phyloP scores from a whole-genome alignment of 2,329 filamentous ascomycete genomes.

The Tolypocladium tundrense region DNA sequence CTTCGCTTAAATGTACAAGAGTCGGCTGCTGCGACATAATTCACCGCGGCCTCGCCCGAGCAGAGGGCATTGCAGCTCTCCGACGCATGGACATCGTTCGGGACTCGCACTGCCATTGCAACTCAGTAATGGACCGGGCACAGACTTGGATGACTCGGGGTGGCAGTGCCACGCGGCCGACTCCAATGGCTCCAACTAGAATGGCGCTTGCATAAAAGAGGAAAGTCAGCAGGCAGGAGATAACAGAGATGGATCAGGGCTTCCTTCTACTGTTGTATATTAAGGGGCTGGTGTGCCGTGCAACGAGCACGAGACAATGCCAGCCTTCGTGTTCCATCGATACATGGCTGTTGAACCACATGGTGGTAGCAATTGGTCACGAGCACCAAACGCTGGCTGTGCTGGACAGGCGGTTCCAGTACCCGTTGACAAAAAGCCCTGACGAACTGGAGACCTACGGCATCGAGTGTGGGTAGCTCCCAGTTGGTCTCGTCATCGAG shows the following conservation, averaged over 20 bases:
- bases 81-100: too few species aligned
- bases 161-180: not conserved
- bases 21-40: too few species aligned
- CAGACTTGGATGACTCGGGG: not conserved
- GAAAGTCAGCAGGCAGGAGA: not conserved
- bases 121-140: not conserved
- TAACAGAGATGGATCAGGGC: not conserved
- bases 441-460: not conserved
- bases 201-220: not conserved
- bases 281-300: not conserved
- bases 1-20: too few species aligned
- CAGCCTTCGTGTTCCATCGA: not conserved
- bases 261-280: not conserved
- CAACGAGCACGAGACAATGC: not conserved
- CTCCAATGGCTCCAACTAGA: not conserved
- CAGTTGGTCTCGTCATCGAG: not conserved
- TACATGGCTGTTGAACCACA: not conserved
- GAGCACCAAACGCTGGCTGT: not conserved
- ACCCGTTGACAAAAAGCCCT: not conserved
- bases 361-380: not conserved
- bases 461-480: not conserved
- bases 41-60: too few species aligned
- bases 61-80: too few species aligned
- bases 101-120: not conserved
- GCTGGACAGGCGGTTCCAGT: not conserved